These are phyloP conservation scores for Aegle marmelos DNA, from an alignment of 345 rosid species.

Conservation along the genomic window DNA sequence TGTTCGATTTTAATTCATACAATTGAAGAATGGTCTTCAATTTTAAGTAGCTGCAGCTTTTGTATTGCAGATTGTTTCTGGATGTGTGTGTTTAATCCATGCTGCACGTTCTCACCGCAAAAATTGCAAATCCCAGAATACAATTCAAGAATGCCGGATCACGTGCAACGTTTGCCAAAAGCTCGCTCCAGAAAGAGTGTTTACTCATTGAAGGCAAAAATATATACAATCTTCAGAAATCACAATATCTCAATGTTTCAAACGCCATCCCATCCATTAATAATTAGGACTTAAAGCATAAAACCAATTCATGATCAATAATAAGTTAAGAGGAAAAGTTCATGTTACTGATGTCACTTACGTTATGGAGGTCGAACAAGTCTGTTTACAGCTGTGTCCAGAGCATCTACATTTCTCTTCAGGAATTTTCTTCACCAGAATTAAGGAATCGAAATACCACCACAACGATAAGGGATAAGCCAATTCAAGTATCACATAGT, in stretches of 20 bases:
- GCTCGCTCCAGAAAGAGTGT: not conserved
- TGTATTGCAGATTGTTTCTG: no score
- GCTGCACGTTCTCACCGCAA: no score
- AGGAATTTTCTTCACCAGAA: conserved; percentile 52
- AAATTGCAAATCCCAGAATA: no score
- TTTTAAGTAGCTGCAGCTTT: no score
- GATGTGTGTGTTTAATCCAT: no score
- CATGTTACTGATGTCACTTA: not conserved
- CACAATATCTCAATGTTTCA: not conserved
- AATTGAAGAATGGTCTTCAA: no score
- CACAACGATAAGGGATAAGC: not conserved
- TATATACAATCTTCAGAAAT: not conserved
- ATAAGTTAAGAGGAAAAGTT: not conserved
- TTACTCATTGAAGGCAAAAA: not conserved
- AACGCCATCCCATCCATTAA: not conserved
- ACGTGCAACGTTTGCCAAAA: not conserved
- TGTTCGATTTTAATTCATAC: no score
- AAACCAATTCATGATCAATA: not conserved
- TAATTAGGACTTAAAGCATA: not conserved
- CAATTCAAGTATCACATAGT: not conserved
- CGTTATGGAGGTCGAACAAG: conserved; percentile 57
- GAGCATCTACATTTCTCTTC: conserved; percentile 78
- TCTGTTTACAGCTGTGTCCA: conserved; percentile 76
- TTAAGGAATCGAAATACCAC: conserved; percentile 39
- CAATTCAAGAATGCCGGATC: no score